A percentile compares a stretch with the other conserved stretches of the same genome.
phyloP scores from a whole-genome alignment of 257 asterid genomes.

The Salvia rosmarinus region DNA sequence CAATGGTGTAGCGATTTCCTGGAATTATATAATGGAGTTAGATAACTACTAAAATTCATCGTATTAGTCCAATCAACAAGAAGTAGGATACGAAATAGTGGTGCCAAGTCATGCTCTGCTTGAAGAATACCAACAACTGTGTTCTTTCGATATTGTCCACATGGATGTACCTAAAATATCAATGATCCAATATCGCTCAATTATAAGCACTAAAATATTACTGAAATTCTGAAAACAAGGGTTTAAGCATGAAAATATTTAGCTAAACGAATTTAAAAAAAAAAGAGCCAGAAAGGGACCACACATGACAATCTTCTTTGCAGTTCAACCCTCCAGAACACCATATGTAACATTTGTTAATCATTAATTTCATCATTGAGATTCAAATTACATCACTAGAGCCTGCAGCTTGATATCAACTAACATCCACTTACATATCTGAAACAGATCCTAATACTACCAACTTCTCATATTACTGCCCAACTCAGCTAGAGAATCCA shows the following conservation, averaged over 20 bases:
- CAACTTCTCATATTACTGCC: conserved; percentile 8
- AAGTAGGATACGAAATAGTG: conserved; percentile 88
- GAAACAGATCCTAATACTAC: neutral
- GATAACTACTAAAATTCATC: conserved; percentile 11
- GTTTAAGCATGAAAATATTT: neutral
- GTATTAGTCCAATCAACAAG: conserved; percentile 24
- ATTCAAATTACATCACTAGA: neutral
- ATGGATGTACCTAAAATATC: conserved; percentile 77
- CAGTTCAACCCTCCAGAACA: neutral
- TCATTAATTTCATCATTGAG: neutral
- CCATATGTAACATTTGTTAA: neutral
- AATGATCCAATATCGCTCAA: neutral
- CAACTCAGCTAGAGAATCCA: conserved; percentile 8
- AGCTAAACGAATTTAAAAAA: neutral
- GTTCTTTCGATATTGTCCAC: conserved; percentile 98
- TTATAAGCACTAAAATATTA: neutral
- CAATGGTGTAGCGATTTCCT: neutral
- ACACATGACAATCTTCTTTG: neutral
- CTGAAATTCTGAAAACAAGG: neutral
- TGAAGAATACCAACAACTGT: conserved; percentile 90
- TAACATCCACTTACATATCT: neutral
- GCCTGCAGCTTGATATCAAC: conserved; percentile 5
- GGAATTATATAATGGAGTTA: neutral
- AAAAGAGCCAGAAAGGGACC: neutral
- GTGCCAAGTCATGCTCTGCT: conserved; percentile 91